Conservation (phyloP, 495 filamentous ascomycete genomes). For the Penicillium manginii region DNA sequence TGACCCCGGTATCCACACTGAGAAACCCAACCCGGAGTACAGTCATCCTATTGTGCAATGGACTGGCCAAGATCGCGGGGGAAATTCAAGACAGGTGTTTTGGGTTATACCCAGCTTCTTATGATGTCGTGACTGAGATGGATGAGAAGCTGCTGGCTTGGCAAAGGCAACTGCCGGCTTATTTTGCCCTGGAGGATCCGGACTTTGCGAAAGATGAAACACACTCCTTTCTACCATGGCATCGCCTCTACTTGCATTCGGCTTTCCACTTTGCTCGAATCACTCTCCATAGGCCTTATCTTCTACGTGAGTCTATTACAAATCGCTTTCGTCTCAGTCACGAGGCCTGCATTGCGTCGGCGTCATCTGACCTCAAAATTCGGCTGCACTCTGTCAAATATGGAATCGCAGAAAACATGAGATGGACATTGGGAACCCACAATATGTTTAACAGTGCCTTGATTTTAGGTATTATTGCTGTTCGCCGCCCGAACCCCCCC, state of each 20-base stretch:
- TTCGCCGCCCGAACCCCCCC: constrained; percentile 17
- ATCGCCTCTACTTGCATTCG: constrained; percentile 22
- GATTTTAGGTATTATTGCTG: constrained; percentile 20
- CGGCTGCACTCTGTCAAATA: constrained; percentile 16
- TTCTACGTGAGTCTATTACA: constrained; percentile 21
- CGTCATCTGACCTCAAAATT: constrained; percentile 20
- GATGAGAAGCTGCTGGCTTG: constrained; percentile 19
- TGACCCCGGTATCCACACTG: neutral
- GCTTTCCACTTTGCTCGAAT: constrained; percentile 24
- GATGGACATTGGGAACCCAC: constrained; percentile 22
- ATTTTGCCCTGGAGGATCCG: constrained; percentile 13
- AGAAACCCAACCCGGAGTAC: constrained; percentile 15
- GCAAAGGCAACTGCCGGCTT: constrained; percentile 16
- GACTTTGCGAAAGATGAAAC: constrained; percentile 11
- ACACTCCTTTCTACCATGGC: constrained; percentile 18
- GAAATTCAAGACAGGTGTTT: constrained; percentile 24
- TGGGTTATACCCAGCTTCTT: constrained; percentile 22
- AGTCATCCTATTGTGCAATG: constrained; percentile 12
- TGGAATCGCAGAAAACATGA: constrained; percentile 21
- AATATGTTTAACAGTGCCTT: constrained; percentile 25
- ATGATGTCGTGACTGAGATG: constrained; percentile 20
- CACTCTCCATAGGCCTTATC: constrained; percentile 22
- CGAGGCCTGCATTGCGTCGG: constrained; percentile 20
- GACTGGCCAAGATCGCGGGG: constrained; percentile 19
- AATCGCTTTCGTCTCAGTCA: constrained; percentile 22